Percentiles rank a stretch among this genome's conserved stretches.
phyloP scores from a whole-genome alignment of 345 rosid genomes.

The Lagerstroemia speciosa region DNA sequence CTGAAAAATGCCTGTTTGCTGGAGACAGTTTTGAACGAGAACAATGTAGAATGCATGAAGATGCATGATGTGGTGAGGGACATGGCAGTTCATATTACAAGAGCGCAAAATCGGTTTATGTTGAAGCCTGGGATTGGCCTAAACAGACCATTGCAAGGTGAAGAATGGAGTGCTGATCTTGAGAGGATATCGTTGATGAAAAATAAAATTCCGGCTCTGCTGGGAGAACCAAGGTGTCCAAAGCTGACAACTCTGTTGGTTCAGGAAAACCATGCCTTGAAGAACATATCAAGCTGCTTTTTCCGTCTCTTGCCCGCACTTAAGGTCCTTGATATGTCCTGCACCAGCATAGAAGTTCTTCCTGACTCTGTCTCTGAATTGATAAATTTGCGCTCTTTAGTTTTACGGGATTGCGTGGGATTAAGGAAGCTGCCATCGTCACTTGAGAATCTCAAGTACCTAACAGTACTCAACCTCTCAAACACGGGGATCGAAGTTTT shows the following conservation, averaged over 20 bases:
- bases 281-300: constrained; percentile 17
- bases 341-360: constrained; percentile 22
- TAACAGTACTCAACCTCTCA: constrained; percentile 26
- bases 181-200: constrained; percentile 37
- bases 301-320: constrained; percentile 24
- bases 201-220: constrained; percentile 18
- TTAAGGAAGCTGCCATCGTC: constrained; percentile 27
- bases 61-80: constrained; percentile 47
- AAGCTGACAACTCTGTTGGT: constrained; percentile 22
- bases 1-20: constrained; percentile 37
- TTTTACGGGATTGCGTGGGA: constrained; percentile 23
- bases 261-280: constrained; percentile 24
- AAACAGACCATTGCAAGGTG: constrained; percentile 11
- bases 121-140: constrained; percentile 25
- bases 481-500: constrained; percentile 22
- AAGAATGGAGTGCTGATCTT: constrained; percentile 17
- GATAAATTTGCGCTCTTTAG: constrained; percentile 21
- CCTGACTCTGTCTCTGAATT: constrained; percentile 24
- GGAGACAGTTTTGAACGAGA: constrained; percentile 27
- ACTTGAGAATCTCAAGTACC: constrained; percentile 22
- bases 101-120: constrained; percentile 21
- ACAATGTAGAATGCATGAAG: constrained; percentile 17
- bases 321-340: constrained; percentile 24
- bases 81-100: constrained; percentile 32
- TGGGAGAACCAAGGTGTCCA: constrained; percentile 15